A percentile compares a stretch with the other conserved stretches of the same genome.
phyloP scores from a whole-genome alignment of 805 yeast genomes.

The Myxozyma sirexii region DNA sequence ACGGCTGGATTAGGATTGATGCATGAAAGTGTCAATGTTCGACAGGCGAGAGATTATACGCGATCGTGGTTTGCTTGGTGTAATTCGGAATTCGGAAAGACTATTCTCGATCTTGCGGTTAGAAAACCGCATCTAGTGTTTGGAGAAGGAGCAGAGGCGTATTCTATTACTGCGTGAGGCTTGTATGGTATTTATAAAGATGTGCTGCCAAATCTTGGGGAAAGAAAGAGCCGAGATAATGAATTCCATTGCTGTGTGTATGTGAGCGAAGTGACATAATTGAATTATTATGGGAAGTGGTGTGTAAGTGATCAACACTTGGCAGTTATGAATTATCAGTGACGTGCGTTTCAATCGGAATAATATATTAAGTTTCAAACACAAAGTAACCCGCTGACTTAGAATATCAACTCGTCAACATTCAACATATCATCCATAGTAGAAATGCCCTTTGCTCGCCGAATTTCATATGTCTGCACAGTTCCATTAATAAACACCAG shows the following conservation, averaged over 20 bases:
- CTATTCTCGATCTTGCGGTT: conserved; percentile 73
- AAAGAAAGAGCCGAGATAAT: too few relatives aligned
- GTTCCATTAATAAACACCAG: conserved; percentile 19
- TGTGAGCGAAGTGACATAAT: too few relatives aligned
- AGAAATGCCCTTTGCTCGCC: background rate
- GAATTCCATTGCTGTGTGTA: too few relatives aligned
- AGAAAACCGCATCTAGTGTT: conserved; percentile 75
- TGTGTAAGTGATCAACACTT: too few relatives aligned
- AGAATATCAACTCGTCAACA: conserved; percentile 13
- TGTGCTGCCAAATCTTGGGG: too few relatives aligned
- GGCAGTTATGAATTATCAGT: too few relatives aligned
- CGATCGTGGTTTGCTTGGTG: conserved; percentile 96
- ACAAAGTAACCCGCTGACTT: too few relatives aligned
- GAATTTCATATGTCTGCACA: conserved; percentile 21
- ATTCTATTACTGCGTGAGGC: background rate
- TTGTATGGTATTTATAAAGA: background rate
- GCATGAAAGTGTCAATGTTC: conserved; percentile 80
- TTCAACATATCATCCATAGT: conserved; percentile 4
- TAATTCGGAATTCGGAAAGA: conserved; percentile 86
- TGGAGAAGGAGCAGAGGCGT: conserved; percentile 40
- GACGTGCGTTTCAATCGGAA: too few relatives aligned
- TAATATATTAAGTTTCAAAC: too few relatives aligned
- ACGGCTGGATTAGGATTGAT: conserved; percentile 79
- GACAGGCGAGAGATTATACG: conserved; percentile 57
- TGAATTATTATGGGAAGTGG: too few relatives aligned